Conservation (phyloP, 495 filamentous ascomycete genomes). For the Chaetomium cochliodes region DNA sequence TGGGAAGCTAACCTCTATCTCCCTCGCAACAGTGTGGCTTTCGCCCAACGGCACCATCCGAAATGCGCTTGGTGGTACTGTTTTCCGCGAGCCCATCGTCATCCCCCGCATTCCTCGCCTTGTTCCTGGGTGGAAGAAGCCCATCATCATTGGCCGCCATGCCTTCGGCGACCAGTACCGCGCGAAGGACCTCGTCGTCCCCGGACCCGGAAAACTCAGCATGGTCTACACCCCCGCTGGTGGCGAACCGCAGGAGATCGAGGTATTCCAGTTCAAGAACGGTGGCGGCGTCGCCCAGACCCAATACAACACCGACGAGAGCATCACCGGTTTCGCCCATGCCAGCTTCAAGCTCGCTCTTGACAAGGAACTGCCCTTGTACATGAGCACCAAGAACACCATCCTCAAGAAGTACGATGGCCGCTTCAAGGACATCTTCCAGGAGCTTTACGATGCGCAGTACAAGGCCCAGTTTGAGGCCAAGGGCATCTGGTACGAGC, state of each 20-base stretch:
- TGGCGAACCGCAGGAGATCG: constrained; percentile 78
- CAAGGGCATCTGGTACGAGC: constrained; percentile 97
- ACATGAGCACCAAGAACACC: constrained; percentile 99
- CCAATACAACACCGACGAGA: constrained; percentile 97
- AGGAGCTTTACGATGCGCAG: constrained; percentile 85
- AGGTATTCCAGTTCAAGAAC: constrained; percentile 84
- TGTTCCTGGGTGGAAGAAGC: constrained; percentile 94
- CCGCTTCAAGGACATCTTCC: constrained; percentile 98
- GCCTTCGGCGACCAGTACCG: constrained; percentile 99
- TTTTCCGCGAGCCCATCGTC: constrained; percentile 97
- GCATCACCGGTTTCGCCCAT: constrained; percentile 90
- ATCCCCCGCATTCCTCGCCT: constrained; percentile 88
- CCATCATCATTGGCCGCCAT: constrained; percentile 98
- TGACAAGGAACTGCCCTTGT: constrained; percentile 80
- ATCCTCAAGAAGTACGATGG: constrained; percentile 99
- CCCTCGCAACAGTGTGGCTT: constrained; percentile 70
- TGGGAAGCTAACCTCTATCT: constrained; percentile 18
- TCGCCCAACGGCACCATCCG: constrained; percentile 98
- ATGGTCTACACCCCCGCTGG: constrained; percentile 88
- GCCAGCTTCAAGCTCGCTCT: constrained; percentile 93
- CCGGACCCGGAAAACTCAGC: constrained; percentile 79
- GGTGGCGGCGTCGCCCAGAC: constrained; percentile 86
- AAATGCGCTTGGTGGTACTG: constrained; percentile 90
- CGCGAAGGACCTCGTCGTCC: constrained; percentile 81
- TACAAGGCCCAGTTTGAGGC: constrained; percentile 88